Evolutionary conservation across 345 rosid species (phyloP).

Genomic region (Diplotaxis tenuifolia): DNA sequence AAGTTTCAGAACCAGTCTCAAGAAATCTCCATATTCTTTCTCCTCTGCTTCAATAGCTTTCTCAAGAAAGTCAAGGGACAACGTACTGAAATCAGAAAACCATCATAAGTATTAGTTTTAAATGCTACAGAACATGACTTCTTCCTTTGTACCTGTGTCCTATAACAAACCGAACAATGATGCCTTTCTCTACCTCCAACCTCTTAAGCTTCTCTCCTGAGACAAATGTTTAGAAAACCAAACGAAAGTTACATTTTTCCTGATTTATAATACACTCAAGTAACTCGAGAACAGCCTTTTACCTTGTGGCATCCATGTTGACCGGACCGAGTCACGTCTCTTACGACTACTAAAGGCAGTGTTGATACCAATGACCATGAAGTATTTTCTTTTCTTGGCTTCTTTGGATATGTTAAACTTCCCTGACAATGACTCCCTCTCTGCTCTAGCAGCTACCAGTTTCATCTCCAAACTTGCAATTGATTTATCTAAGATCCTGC

Average conservation of each 20-base stretch:
- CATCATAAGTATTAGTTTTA: background rate
- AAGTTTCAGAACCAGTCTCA: slow-evolving; percentile 42
- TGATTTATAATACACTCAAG: background rate
- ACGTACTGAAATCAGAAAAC: slow-evolving; percentile 17
- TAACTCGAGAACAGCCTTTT: background rate
- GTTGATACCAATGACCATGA: slow-evolving; percentile 87
- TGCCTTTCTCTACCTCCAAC: slow-evolving; percentile 78
- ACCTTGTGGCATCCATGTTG: slow-evolving; percentile 98
- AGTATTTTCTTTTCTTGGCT: slow-evolving; percentile 43
- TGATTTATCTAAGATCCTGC: slow-evolving; percentile 49
- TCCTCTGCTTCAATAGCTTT: slow-evolving; percentile 77
- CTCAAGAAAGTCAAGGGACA: slow-evolving; percentile 68
- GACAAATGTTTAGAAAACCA: background rate
- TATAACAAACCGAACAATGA: slow-evolving; percentile 78
- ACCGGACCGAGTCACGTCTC: slow-evolving; percentile 79
- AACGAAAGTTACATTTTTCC: background rate
- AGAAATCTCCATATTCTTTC: slow-evolving; percentile 61
- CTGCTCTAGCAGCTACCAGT: slow-evolving; percentile 46
- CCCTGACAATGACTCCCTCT: slow-evolving; percentile 35
- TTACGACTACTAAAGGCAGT: slow-evolving; percentile 82
- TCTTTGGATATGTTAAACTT: slow-evolving; percentile 22
- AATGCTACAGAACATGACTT: slow-evolving; percentile 8
- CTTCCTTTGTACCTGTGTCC: slow-evolving; percentile 67
- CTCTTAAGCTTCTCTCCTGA: slow-evolving; percentile 60
- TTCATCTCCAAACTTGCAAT: slow-evolving; percentile 51